Conservation (phyloP, 2,329 filamentous ascomycete genomes). For the Exophiala sp. region DNA sequence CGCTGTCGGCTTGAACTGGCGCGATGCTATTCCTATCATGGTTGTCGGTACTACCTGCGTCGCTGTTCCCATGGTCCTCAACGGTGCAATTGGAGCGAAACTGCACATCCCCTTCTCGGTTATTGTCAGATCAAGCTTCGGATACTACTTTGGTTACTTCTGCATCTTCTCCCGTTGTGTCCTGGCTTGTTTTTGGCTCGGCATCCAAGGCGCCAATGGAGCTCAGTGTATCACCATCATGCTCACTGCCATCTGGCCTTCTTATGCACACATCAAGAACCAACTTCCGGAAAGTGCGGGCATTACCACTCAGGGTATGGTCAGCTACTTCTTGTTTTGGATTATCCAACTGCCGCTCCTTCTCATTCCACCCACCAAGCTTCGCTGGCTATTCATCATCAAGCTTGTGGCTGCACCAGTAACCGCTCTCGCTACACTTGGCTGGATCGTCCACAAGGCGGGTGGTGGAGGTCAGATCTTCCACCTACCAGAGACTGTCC, state of each 20-base stretch:
- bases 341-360: conserved; percentile 53
- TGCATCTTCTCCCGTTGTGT: conserved; percentile 53
- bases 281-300: conserved; percentile 50
- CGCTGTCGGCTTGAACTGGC: conserved; percentile 52
- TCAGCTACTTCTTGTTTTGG: conserved; percentile 59
- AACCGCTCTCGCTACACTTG: conserved; percentile 33
- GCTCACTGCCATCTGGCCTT: conserved; percentile 43
- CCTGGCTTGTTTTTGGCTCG: conserved; percentile 55
- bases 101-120: conserved; percentile 54
- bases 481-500: conserved; percentile 43
- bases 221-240: conserved; percentile 33
- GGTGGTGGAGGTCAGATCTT: conserved; percentile 52
- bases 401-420: conserved; percentile 42
- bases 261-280: conserved; percentile 50
- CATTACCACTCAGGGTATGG: conserved; percentile 55
- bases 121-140: conserved; percentile 55
- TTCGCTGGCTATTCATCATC: conserved; percentile 53
- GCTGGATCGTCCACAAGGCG: conserved; percentile 37
- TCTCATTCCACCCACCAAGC: conserved; percentile 53
- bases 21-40: conserved; percentile 27
- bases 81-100: conserved; percentile 52
- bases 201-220: conserved; percentile 35
- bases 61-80: conserved; percentile 37
- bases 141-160: conserved; percentile 57
- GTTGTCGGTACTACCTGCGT: conserved; percentile 27